A percentile compares a stretch with the other conserved stretches of the same genome.
Evolutionary conservation across 2,329 filamentous ascomycete genomes (phyloP).

Genomic region (Shiraia sp.): DNA sequence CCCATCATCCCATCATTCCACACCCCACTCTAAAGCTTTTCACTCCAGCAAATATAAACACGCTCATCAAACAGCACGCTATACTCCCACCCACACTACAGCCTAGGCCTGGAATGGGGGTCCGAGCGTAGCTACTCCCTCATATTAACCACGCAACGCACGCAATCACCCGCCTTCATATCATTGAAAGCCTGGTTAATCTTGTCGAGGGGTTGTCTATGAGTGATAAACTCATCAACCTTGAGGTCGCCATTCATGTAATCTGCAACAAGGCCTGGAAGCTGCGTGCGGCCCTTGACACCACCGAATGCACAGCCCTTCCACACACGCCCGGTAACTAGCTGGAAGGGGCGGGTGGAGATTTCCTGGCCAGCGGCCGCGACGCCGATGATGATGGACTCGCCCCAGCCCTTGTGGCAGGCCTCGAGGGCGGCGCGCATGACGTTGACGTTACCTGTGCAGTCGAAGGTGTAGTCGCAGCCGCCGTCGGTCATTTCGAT

Average conservation of each 20-base stretch:
- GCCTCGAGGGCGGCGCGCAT: slow-evolving; percentile 96
- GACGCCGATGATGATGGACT: slow-evolving; percentile 97
- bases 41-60: too few relatives aligned
- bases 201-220: slow-evolving; percentile 77
- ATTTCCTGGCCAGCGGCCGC: slow-evolving; percentile 97
- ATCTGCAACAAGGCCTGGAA: slow-evolving; percentile 83
- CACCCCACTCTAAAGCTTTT: not conserved
- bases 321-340: slow-evolving; percentile 97
- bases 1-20: not conserved
- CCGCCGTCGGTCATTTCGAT: slow-evolving; percentile 98
- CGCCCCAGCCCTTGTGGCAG: slow-evolving; percentile 98
- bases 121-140: slow-evolving; percentile 31
- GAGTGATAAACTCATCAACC: slow-evolving; percentile 99
- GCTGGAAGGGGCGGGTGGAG: slow-evolving; percentile 91
- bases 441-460: slow-evolving; percentile 93
- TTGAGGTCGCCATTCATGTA: slow-evolving; percentile 90
- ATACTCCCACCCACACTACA: not conserved
- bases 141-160: slow-evolving; percentile 86
- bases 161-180: slow-evolving; percentile 97
- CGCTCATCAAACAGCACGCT: not conserved
- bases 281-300: slow-evolving; percentile 94
- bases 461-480: slow-evolving; percentile 99
- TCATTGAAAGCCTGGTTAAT: slow-evolving; percentile 90
- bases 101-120: slow-evolving; percentile 1
- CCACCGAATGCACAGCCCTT: slow-evolving; percentile 97